phyloP scores from a whole-genome alignment of 106 monocot species.

The Triglochin maritima region DNA sequence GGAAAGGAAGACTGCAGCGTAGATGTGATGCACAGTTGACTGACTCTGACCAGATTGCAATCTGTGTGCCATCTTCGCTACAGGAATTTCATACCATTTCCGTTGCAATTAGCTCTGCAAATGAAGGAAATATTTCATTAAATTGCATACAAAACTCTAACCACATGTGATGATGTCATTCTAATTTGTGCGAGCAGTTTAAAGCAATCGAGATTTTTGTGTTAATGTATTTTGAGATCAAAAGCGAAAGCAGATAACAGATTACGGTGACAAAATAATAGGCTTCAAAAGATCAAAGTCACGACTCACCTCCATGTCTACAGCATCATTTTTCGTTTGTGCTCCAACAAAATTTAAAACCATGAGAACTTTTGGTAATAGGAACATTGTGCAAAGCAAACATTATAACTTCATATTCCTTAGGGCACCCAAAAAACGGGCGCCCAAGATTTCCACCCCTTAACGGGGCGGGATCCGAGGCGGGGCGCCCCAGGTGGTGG shows the following conservation, averaged over 20 bases:
- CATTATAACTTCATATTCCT: background rate
- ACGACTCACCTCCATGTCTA: slow-evolving; percentile 2
- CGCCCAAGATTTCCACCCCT: background rate
- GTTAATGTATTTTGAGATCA: background rate
- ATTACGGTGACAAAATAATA: background rate
- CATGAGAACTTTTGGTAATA: background rate
- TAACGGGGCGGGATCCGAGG: background rate
- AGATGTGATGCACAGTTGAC: too few species aligned
- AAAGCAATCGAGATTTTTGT: background rate
- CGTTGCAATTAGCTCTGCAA: too few species aligned
- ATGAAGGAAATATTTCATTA: background rate
- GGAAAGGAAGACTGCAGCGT: too few species aligned
- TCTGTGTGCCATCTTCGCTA: too few species aligned
- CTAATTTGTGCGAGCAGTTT: background rate
- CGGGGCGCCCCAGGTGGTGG: background rate
- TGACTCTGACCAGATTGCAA: too few species aligned
- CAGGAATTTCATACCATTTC: too few species aligned
- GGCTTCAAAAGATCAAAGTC: background rate
- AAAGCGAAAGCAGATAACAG: background rate
- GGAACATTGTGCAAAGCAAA: background rate
- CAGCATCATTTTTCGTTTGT: background rate
- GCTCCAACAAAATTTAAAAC: background rate
- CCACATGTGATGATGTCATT: background rate
- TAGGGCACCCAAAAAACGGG: background rate
- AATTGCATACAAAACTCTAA: background rate